Evolutionary conservation across 2,329 filamentous ascomycete species (phyloP), one percentile per base, ranked within the genome.

Genomic region (Dothistroma pini): DNA sequence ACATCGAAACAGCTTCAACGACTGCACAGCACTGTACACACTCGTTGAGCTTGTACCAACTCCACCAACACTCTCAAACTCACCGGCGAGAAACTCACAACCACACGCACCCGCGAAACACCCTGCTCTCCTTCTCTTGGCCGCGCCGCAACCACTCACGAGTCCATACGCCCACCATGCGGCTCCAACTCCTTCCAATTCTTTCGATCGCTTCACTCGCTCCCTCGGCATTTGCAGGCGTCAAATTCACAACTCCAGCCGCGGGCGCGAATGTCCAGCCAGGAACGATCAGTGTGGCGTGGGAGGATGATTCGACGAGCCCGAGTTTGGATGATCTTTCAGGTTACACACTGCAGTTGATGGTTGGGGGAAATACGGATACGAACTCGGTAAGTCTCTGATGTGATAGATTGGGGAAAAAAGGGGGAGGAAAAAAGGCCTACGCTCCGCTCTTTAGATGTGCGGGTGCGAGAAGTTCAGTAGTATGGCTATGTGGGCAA

Each of bases 261-360:
- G 78, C 81, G 22, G 85, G 84, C 53, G 76, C 79, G 19, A 77
- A 77, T 14, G 66, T 85, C 22, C 72, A 79, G 52, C 80, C 77
- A 16, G 83, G 81, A 51, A 76, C 79, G 57, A 76, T 89, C 53
- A 78, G 77, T 4, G 77, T 86, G 19, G 75, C 79, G 65, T 88
- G 85, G 85, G 76, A 78, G 60, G 84, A 87, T 19, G 80, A 80
- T 31, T 81, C 81, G 47, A 74, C 75, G 21, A 73, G 77, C 49
- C 84, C 85, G 1, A 70, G 75, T 2, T 71, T 86, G 38, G 70
- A 79, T 8, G 78, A 83, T 59, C 76, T 87, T 48, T 72, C 75
- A 1, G 77, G 78, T 19, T 89, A 86, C 72, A 77, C 83, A 62
- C 73, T 89, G 53, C 83, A 82, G 66, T 75, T 89, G 22, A 84